Percentiles rank a stretch among this genome's conserved stretches.
Evolutionary conservation across 1,139 yeast genomes (phyloP).

Genomic region (Suhomyces bokatorum): DNA sequence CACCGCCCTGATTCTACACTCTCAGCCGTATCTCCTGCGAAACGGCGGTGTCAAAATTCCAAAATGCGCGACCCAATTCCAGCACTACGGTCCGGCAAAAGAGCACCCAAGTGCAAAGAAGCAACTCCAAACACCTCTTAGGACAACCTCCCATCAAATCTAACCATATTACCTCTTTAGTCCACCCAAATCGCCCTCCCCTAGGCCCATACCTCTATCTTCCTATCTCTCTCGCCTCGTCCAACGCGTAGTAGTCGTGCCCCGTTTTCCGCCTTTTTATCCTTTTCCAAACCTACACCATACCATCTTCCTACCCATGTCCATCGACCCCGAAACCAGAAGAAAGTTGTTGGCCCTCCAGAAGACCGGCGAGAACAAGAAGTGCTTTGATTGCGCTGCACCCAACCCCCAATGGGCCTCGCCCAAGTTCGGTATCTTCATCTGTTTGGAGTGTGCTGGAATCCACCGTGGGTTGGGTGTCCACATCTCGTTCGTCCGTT

Average conservation of each 20-base stretch:
- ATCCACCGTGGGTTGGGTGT: slow-evolving; percentile 95
- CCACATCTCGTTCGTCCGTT: slow-evolving; percentile 93
- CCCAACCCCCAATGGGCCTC: slow-evolving; percentile 99
- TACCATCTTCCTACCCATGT: slow-evolving; percentile 35
- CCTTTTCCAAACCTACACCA: neutral
- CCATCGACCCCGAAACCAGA: slow-evolving; percentile 88
- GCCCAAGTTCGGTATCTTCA: slow-evolving; percentile 93
- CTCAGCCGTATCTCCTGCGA: no score
- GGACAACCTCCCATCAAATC: no score
- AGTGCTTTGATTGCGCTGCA: slow-evolving; percentile 91
- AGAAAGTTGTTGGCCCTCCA: slow-evolving; percentile 79
- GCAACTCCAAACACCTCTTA: no score
- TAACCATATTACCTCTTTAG: no score
- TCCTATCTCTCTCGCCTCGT: neutral
- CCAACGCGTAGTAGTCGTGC: neutral
- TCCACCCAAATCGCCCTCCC: no score
- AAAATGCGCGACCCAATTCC: no score
- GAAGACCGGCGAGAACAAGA: slow-evolving; percentile 78
- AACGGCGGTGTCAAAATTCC: no score
- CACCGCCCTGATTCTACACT: no score
- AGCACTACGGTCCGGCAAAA: no score
- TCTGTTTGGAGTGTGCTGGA: slow-evolving; percentile 97
- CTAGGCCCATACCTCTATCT: neutral
- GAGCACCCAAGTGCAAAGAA: no score
- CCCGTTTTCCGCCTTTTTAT: neutral